Percentiles rank a stretch among this genome's conserved stretches.
These are phyloP conservation scores for Phenoliferia sp. DNA, from an alignment of 1,284 basidiomycete genomes.

Conservation along the genomic window DNA sequence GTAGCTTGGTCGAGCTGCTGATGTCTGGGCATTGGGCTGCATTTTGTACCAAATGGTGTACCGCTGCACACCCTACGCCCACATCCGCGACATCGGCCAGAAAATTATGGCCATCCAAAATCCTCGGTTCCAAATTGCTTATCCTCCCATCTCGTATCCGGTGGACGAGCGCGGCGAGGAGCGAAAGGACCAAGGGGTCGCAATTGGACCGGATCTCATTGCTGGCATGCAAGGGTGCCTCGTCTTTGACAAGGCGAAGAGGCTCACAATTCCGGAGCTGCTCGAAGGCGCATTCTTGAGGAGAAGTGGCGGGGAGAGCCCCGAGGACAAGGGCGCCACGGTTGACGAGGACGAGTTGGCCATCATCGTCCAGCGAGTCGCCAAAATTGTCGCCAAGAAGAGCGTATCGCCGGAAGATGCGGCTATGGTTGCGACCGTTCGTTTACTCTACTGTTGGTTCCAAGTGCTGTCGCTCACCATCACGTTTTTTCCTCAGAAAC, in stretches of 20 bases:
- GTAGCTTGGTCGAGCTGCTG: conserved; percentile 58
- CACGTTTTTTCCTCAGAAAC: neutral
- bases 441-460: neutral
- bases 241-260: conserved; percentile 63
- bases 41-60: conserved; percentile 96
- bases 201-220: conserved; percentile 64
- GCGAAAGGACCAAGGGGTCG: conserved; percentile 58
- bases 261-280: conserved; percentile 70
- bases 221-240: conserved; percentile 70
- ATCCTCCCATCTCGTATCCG: conserved; percentile 61
- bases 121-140: conserved; percentile 63
- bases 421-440: neutral
- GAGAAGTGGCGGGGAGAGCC: conserved; percentile 8
- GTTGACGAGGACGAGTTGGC: neutral
- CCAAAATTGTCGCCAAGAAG: neutral
- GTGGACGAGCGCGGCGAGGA: conserved; percentile 54
- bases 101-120: conserved; percentile 87
- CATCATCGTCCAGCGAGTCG: neutral
- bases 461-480: neutral
- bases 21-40: conserved; percentile 97
- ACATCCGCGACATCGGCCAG: conserved; percentile 73
- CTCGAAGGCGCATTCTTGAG: conserved; percentile 34
- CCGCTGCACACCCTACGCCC: conserved; percentile 84
- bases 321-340: neutral
- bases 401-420: neutral